Percentiles rank a stretch among this genome's conserved stretches.
These are phyloP conservation scores for Trichoderma sp. DNA, from an alignment of 2,329 filamentous ascomycete species.

Conservation along the genomic window DNA sequence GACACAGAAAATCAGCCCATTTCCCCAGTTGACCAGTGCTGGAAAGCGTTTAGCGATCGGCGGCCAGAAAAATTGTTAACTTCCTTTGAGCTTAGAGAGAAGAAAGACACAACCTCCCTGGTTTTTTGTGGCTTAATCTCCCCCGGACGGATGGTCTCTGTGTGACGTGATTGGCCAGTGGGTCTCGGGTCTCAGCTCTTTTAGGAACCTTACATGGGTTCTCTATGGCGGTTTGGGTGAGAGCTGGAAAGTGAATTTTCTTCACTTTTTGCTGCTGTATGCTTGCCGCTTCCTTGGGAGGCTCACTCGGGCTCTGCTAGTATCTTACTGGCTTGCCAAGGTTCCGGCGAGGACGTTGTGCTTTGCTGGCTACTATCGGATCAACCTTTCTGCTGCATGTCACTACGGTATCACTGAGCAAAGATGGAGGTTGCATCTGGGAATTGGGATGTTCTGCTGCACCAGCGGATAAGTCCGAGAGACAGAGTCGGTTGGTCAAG, in stretches of 20 bases:
- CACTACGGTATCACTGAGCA: not conserved
- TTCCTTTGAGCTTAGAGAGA: not conserved
- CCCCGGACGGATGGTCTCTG: conserved; percentile 3
- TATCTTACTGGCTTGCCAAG: not conserved
- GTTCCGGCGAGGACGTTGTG: not conserved
- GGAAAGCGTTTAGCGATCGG: conserved; percentile 1
- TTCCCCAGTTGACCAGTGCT: conserved; percentile 11
- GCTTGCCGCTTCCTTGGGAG: not conserved
- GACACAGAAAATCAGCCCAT: conserved; percentile 6
- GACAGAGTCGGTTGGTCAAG: not conserved
- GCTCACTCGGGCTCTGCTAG: not conserved
- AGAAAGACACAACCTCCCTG: not conserved
- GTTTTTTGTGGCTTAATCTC: conserved; percentile 4
- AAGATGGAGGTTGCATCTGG: not conserved
- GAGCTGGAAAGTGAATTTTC: not conserved
- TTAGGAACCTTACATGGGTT: conserved; percentile 4
- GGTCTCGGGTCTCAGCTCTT: conserved; percentile 9
- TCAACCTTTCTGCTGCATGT: not conserved
- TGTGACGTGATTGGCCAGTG: conserved; percentile 9
- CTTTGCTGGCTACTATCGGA: conserved; percentile 7
- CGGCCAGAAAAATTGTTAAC: not conserved
- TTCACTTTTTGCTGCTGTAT: not conserved
- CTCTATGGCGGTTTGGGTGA: not conserved
- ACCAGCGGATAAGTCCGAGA: conserved; percentile 14
- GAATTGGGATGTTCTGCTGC: not conserved